Conservation (phyloP, 1,284 basidiomycete species). For the Grifola frondosa region DNA sequence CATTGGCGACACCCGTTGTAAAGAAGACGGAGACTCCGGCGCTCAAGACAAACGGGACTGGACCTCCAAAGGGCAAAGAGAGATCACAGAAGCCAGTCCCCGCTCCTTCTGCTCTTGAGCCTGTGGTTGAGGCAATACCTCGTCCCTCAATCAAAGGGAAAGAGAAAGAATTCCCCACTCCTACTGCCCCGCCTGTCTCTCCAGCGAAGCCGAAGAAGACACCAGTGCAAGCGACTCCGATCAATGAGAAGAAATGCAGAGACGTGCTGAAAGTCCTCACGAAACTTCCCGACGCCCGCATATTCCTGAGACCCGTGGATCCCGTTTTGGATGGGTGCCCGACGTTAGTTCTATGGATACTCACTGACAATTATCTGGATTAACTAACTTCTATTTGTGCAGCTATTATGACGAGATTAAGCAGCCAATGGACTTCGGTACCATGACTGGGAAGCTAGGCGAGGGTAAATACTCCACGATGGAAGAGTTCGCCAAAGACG, state of each 20-base stretch:
- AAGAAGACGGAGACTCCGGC: conserved; percentile 12
- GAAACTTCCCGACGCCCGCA: conserved; percentile 69
- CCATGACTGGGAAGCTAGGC: conserved; percentile 74
- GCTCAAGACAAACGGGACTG: conserved; percentile 17
- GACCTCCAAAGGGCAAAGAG: conserved; percentile 31
- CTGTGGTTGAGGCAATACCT: conserved; percentile 29
- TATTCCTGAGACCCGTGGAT: conserved; percentile 89
- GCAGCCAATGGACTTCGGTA: conserved; percentile 93
- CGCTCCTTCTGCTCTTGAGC: conserved; percentile 30
- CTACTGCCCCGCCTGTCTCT: conserved; percentile 23
- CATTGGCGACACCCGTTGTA: conserved; percentile 7
- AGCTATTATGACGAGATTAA: conserved; percentile 94
- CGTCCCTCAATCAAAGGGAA: conserved; percentile 58
- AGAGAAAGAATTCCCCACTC: conserved; percentile 48
- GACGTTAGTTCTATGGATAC: conserved; percentile 57
- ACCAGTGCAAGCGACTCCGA: conserved; percentile 42
- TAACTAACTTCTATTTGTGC: conserved; percentile 9
- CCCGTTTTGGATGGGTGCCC: conserved; percentile 82
- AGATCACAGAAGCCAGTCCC: conserved; percentile 34
- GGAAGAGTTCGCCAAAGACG: conserved; percentile 81
- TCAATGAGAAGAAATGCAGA: conserved; percentile 81
- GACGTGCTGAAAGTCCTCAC: conserved; percentile 66
- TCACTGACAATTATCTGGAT: not conserved
- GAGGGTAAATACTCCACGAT: conserved; percentile 71
- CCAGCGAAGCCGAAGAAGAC: conserved; percentile 47